phyloP scores from a whole-genome alignment of 1,284 basidiomycete species.

The Schizophyllum amplum region DNA sequence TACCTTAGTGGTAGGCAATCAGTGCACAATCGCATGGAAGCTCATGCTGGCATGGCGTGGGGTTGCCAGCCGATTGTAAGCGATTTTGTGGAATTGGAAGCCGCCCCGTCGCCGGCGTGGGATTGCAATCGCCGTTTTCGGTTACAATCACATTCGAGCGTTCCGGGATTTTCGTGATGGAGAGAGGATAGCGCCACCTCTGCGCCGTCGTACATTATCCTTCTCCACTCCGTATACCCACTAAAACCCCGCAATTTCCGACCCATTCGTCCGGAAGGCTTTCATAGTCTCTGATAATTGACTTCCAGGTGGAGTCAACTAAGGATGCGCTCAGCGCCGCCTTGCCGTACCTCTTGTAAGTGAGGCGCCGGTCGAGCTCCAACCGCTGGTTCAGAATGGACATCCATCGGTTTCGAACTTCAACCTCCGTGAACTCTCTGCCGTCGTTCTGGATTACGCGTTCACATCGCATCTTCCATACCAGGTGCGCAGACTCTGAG shows the following conservation, averaged over 20 bases:
- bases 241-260: not conserved
- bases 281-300: not conserved
- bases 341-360: not conserved
- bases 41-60: no score
- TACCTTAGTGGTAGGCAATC: no score
- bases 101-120: no score
- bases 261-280: not conserved
- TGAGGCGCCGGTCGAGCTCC: slow-evolving; percentile 2
- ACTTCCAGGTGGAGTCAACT: not conserved
- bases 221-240: not conserved
- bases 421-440: slow-evolving; percentile 6
- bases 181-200: no score
- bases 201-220: no score
- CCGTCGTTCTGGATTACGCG: slow-evolving; percentile 11
- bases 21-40: no score
- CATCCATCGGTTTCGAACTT: slow-evolving; percentile 9
- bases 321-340: not conserved
- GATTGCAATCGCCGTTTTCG: no score
- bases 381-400: slow-evolving; percentile 1
- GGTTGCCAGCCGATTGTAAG: no score
- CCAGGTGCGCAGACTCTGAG: slow-evolving; percentile 12
- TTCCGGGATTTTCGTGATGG: no score
- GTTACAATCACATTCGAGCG: no score
- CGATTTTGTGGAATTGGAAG: no score
- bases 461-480: slow-evolving; percentile 15